Evolutionary conservation across 2,329 filamentous ascomycete genomes (phyloP), one percentile per base, ranked within the genome.

Genomic region (Bipolaris sorokiniana): DNA sequence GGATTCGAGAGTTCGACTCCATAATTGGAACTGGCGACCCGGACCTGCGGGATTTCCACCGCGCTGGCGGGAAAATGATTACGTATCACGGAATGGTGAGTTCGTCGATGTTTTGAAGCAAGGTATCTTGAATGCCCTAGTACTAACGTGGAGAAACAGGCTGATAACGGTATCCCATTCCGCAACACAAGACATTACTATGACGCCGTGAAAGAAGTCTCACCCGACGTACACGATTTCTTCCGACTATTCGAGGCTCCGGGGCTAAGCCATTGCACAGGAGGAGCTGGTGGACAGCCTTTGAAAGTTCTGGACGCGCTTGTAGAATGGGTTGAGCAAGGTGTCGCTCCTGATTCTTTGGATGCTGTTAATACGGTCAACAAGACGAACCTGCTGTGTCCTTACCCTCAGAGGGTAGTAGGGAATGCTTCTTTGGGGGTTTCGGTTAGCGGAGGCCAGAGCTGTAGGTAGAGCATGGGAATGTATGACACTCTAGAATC

Each of bases 261-360:
- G 3, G 71, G 67, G 2, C 22, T 71, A 1, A 51, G n/a, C 0
- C 69, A 73, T 51, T 70, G 67, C 40, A 23, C 9, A 1, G 65
- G 65, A 20, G 67, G 67, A 0, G 15, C 37, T 1, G 68, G 69
- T 5, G 60, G 55, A 3, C 23, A 62, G 7, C 68, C 69, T 5
- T n/a, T 51, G 1, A 80, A 78, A 6, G 74, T 80, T 0, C 64
- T 74, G 20, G 38, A 62, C 3, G 61, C 62, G 7, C 42, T 74
- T 22, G 64, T 67, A 5, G 47, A 63, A 2, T 74, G 70, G 71
- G 69, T 74, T 0, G 70, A 74, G 48, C 54, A 63, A 2, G 70
- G 63, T 2, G 26, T 28, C 26, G 26, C 26, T 28, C 26, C 26
- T 28, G 26, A 28, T 28, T 28, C 26, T 28, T 28, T 28, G 9